Percentiles rank a stretch among this genome's conserved stretches.
phyloP scores from a whole-genome alignment of 2,329 filamentous ascomycete genomes.

The Neofusicoccum sp. region DNA sequence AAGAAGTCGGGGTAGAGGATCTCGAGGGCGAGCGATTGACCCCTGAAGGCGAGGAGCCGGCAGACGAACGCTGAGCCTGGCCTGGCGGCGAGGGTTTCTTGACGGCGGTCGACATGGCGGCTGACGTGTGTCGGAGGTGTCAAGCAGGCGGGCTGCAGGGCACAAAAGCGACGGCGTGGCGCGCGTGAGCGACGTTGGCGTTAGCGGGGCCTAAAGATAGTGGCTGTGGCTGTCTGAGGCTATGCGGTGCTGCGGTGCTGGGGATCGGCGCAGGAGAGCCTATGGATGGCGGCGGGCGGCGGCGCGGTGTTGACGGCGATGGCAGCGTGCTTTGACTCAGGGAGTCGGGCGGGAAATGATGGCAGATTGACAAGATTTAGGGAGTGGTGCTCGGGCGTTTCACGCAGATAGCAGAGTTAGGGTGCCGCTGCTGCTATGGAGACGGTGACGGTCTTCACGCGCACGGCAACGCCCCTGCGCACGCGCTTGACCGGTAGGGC shows the following conservation, averaged over 20 bases:
- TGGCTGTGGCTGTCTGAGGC: constrained; percentile 13
- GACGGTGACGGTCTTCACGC: constrained; percentile 9
- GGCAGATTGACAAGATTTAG: constrained; percentile 16
- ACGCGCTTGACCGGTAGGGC: constrained; percentile 16
- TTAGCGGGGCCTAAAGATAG: constrained; percentile 16
- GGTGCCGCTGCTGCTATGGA: constrained; percentile 17
- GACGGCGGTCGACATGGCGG: constrained; percentile 34
- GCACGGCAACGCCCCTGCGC: constrained; percentile 6
- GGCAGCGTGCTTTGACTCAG: constrained; percentile 4
- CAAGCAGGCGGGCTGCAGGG: constrained; percentile 1
- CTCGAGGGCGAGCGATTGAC: constrained; percentile 33
- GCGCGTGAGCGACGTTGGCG: background rate
- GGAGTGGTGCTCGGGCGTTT: constrained; percentile 18
- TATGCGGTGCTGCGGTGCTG: constrained; percentile 12
- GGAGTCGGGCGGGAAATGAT: constrained; percentile 14
- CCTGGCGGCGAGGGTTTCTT: constrained; percentile 37
- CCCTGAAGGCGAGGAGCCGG: constrained; percentile 30
- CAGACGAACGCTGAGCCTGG: constrained; percentile 28
- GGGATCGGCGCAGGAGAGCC: constrained; percentile 3
- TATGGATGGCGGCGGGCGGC: constrained; percentile 1
- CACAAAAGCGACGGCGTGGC: constrained; percentile 9
- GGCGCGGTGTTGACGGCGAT: background rate
- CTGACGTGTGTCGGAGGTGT: constrained; percentile 8
- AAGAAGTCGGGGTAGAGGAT: constrained; percentile 26
- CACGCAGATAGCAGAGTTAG: constrained; percentile 10